Evolutionary conservation across 176 grass and related monocot genomes (phyloP).

Genomic region (Lolium perenne): DNA sequence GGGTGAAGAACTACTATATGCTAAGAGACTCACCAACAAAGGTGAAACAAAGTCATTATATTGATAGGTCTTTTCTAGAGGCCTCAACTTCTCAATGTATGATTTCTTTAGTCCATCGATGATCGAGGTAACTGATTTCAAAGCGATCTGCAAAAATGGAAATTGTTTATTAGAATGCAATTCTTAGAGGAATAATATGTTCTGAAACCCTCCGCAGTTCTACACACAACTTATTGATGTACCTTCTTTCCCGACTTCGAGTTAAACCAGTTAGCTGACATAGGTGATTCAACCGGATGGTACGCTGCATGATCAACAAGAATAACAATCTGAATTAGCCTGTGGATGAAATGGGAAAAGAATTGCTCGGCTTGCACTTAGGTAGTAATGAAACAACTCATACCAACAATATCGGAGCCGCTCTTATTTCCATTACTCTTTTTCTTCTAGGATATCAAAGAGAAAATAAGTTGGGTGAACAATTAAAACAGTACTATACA

Average conservation of each 20-base stretch:
- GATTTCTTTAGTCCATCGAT: constrained; percentile 91
- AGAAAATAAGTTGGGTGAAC: not conserved
- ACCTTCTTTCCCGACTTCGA: constrained; percentile 90
- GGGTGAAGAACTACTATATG: not conserved
- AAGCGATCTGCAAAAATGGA: constrained; percentile 57
- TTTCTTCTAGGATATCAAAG: constrained; percentile 41
- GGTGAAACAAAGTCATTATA: constrained; percentile 81
- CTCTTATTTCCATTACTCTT: constrained; percentile 58
- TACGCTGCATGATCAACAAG: constrained; percentile 37
- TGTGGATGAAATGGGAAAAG: not conserved
- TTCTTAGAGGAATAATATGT: not conserved
- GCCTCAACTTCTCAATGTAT: constrained; percentile 88
- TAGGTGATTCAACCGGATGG: constrained; percentile 42
- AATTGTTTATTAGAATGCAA: not conserved
- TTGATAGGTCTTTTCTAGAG: constrained; percentile 79
- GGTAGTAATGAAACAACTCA: not conserved
- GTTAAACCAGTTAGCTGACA: constrained; percentile 79
- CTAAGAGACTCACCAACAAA: constrained; percentile 56
- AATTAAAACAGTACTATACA: not conserved
- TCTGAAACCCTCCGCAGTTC: not conserved
- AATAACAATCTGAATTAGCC: constrained; percentile 20
- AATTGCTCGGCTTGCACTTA: not conserved
- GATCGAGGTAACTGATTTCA: constrained; percentile 90
- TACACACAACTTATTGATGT: not conserved
- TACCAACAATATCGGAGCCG: constrained; percentile 62